Percentiles rank a stretch among this genome's conserved stretches.
phyloP scores from a whole-genome alignment of 2,329 filamentous ascomycete species.

The Aspergillus ibericus region DNA sequence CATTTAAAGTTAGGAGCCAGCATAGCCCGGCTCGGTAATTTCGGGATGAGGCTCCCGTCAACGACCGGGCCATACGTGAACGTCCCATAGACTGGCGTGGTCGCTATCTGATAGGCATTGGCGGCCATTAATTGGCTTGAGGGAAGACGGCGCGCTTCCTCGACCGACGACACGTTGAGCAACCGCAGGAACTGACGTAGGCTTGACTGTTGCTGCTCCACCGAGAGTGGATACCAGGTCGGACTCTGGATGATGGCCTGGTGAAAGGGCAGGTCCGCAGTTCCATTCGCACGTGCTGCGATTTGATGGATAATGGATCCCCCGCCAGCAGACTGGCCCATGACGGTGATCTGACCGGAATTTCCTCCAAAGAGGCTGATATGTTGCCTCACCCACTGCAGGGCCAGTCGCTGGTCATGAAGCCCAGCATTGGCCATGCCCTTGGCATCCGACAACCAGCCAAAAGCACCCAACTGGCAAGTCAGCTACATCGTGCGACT shows the following conservation, averaged over 20 bases:
- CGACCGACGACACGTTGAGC: constrained; percentile 46
- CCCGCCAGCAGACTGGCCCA: constrained; percentile 51
- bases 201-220: constrained; percentile 39
- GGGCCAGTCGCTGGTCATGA: constrained; percentile 55
- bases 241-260: constrained; percentile 50
- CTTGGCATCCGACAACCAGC: constrained; percentile 49
- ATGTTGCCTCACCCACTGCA: constrained; percentile 59
- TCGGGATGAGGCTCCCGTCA: constrained; percentile 53
- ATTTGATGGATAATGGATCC: constrained; percentile 58
- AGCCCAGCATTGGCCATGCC: constrained; percentile 53
- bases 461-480: constrained; percentile 47
- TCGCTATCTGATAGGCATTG: constrained; percentile 45
- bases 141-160: constrained; percentile 45
- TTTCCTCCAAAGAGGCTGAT: constrained; percentile 59
- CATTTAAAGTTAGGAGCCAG: constrained; percentile 43
- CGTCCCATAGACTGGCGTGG: constrained; percentile 37
- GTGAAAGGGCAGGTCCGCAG: constrained; percentile 28
- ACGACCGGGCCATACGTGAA: constrained; percentile 50
- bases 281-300: constrained; percentile 50
- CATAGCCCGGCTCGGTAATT: constrained; percentile 48
- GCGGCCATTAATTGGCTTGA: constrained; percentile 43
- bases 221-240: constrained; percentile 35
- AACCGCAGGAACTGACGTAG: constrained; percentile 43
- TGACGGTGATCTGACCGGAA: constrained; percentile 47
- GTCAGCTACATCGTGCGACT: not conserved